Base-by-base conservation (phyloP, 306 rosid genomes). In the Dryas octopetala region DNA sequence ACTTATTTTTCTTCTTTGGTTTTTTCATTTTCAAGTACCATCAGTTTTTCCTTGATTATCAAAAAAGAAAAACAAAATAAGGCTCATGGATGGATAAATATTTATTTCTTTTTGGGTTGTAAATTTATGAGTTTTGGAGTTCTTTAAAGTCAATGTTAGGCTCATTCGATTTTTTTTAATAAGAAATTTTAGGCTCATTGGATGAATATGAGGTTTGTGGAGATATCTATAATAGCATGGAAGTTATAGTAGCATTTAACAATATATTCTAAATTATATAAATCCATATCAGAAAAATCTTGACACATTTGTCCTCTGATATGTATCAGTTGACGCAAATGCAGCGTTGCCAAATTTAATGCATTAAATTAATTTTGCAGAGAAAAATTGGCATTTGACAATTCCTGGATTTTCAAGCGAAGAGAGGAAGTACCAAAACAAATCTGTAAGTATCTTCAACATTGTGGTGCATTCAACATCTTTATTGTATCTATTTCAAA, bases 331-430 rank as follows among this genome's bases (percentile, higher is more conserved):
- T 45, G 44, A 48, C 14, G 45, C 57, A 75, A 3, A 23, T 75
- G 51, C 17, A 54, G 62, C 45, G 47, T 62, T 46, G 7, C 51
- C 11, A 8, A 67, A 32, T 73, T 73, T 43, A 76, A 61, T 79
- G 84, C 71, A 41, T 70, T 2, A 28, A 80, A 48, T 62, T 79
- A 59, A 76, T 50, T 72, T 28, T 85, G 85, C 98, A 96, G 99
- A 96, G 87, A 90, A 90, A 78, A 90, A 90, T 78, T 96, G 96
- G 92, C 81, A 85, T 66, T 76, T 90, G 86, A 85, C 86, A n/a
- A 51, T 96, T 84, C 96, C 99, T 1, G 98, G 94, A 74, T 96
- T 90, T 85, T 89, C 96, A 61, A 89, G 87, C 76, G 98, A 96
- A 76, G 98, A 92, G 77, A 81, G 85, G 86, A 96, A 89, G 88